Base-by-base conservation (phyloP, 2,329 filamentous ascomycete species). In the Pseudogymnoascus verrucosus region DNA sequence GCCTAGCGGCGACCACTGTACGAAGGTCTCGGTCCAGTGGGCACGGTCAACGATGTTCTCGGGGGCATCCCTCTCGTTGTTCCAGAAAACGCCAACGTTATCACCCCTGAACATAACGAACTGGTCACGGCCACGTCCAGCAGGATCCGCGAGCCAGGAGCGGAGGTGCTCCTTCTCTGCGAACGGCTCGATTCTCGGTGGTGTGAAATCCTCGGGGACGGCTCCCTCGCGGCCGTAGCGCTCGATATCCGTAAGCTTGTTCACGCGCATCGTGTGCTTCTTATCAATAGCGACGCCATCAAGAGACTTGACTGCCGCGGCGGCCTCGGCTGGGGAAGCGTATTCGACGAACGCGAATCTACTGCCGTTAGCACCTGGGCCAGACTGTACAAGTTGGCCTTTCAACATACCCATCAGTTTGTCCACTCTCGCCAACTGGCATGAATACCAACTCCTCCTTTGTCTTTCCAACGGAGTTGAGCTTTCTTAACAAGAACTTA, bases 321-420 rank as follows among this genome's bases (percentile, higher is more conserved):
- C 83, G 28, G 95, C 95, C 80, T 98, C 93, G 73, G 89, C 91
- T 64, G 95, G 83, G 11, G 92, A 92, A 67, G 91, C 89, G 78
- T 93, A 99, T 77, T 99, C 95, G 72, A 99, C 92, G 74, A 99
- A 99, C 65, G 95, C 95, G 74, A 96, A 99, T 68, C 92, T 96
- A 70, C 37, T 7, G 19, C 34, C 8, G 62, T 71, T 60, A 71
- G 67, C 51, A 64, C 64, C 21, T 57, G 40, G 60, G 37, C 44
- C 37, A 47, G 63, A 26, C 28, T n/a, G 7, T 36, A 21, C 37
- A 16, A 47, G 14, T 21, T 40, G 62, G 51, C 62, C 42, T 31
- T 59, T 64, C 65, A 64, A 78, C 84, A 69, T 83, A 96, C 91
- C 89, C 89, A 79, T 96, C 82, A 61, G 93, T 95, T 80, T 89